Evolutionary conservation across 1,284 basidiomycete genomes (phyloP).

Genomic region (Boletellus deceptivus): DNA sequence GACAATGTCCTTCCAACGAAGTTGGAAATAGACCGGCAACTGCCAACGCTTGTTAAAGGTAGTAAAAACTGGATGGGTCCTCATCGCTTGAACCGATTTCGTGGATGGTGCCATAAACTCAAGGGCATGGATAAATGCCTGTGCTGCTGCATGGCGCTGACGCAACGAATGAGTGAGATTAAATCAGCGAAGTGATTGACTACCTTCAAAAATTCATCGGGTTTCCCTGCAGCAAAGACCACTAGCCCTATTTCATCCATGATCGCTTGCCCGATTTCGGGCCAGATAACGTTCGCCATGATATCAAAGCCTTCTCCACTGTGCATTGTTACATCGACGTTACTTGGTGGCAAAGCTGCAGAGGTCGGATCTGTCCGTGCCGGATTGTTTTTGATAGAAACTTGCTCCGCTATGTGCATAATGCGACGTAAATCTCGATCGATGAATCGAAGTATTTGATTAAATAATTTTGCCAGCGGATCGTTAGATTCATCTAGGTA

Average conservation of each 20-base stretch:
- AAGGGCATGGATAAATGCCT: conserved; percentile 81
- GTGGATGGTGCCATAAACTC: conserved; percentile 81
- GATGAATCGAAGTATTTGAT: conserved; percentile 78
- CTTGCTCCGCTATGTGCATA: conserved; percentile 74
- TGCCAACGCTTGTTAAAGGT: conserved; percentile 90
- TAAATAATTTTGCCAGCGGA: conserved; percentile 73
- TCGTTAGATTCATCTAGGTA: conserved; percentile 64
- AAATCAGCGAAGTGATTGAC: not conserved
- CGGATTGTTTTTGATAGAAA: conserved; percentile 47
- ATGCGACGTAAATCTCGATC: conserved; percentile 68
- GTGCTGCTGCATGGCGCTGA: conserved; percentile 81
- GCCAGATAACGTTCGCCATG: conserved; percentile 86
- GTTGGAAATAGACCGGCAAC: conserved; percentile 93
- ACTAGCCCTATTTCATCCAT: conserved; percentile 79
- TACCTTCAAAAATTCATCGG: conserved; percentile 87
- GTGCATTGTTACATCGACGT: conserved; percentile 1
- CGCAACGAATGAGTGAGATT: conserved; percentile 6
- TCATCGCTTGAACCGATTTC: conserved; percentile 67
- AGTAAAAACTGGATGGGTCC: conserved; percentile 65
- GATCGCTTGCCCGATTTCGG: conserved; percentile 74
- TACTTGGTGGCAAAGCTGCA: not conserved
- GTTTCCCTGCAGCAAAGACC: conserved; percentile 89
- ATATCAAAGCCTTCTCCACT: conserved; percentile 64
- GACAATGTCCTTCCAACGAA: conserved; percentile 96
- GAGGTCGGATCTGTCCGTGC: conserved; percentile 22